Evolutionary conservation across 2,329 filamentous ascomycete species (phyloP), one percentile per base, ranked within the genome.

Genomic region (Aspergillus unguis): DNA sequence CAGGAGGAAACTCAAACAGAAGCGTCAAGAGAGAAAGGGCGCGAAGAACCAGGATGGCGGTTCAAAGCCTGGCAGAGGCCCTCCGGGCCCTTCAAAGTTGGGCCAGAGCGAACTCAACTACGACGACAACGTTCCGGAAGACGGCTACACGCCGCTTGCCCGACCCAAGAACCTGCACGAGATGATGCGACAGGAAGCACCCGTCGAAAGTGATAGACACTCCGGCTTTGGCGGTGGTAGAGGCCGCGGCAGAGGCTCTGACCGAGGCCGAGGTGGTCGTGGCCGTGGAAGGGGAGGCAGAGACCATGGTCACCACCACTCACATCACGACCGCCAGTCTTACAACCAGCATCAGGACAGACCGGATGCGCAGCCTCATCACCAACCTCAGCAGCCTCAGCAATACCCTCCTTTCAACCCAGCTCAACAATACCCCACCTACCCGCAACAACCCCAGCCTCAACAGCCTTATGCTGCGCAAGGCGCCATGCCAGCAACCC

Each of bases 1-100:
- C 67, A 95, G 87, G 74, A 77, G 82, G 52, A 80, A 80, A 54
- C 63, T 84, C 48, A 91, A 91, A 72, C 80, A 85, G 57, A 86
- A 86, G 71, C 83, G 81, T 62, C 75, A 77, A 54, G 77, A 76
- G 49, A 82, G 78, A 65, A 77, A 76, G 64, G 76, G 75, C 55
- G 75, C 72, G 48, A 78, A 70, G 56, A 73, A 71, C 40, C 73
- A 70, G 25, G 70, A 71, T 31, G 69, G 67, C 23, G 72, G 72
- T 25, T 68, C 70, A 27, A 68, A 69, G 56, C 64, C 62, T 62
- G 73, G 68, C 54, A 65, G 65, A 55, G 65, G 63, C 11, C 59
- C 60, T 0, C 68, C 65, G 5, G 71, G 71, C 8, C 71, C 71
- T 26, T 75, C 72, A 28, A 71, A 70, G 49, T 57, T 75, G 50